Evolutionary conservation across 2,329 filamentous ascomycete genomes (phyloP).

Genomic region (Podosphaera fusca): DNA sequence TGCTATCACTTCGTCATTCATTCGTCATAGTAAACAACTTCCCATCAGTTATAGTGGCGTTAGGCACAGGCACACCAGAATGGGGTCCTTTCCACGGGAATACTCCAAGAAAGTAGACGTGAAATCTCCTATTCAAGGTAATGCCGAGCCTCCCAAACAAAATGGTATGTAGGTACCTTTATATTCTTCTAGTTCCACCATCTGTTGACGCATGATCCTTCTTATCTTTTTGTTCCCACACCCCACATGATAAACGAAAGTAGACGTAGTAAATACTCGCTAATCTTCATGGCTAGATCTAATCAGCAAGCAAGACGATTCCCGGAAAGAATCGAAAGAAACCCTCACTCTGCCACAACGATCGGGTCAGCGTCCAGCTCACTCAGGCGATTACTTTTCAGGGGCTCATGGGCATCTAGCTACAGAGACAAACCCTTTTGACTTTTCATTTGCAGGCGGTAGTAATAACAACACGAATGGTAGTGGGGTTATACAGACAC

Average conservation of each 20-base stretch:
- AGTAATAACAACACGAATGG: slow-evolving; percentile 21
- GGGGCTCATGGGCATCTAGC: slow-evolving; percentile 32
- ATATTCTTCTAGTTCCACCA: neutral
- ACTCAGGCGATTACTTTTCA: slow-evolving; percentile 48
- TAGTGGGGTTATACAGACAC: slow-evolving; percentile 38
- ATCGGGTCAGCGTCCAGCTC: slow-evolving; percentile 21
- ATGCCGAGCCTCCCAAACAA: slow-evolving; percentile 5
- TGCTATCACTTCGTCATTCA: neutral
- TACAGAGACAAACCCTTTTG: slow-evolving; percentile 87
- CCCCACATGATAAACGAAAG: neutral
- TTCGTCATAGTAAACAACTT: neutral
- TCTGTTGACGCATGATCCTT: neutral
- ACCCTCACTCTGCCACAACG: slow-evolving; percentile 50
- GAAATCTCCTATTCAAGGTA: slow-evolving; percentile 11
- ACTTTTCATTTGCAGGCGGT: slow-evolving; percentile 63
- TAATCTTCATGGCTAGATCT: slow-evolving; percentile 6
- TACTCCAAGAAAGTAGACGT: slow-evolving; percentile 8
- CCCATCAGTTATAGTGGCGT: neutral
- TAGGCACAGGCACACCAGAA: slow-evolving; percentile 6
- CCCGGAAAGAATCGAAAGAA: slow-evolving; percentile 34
- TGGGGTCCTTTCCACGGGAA: slow-evolving; percentile 11
- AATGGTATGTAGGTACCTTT: slow-evolving; percentile 7
- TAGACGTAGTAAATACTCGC: neutral
- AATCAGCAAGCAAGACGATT: slow-evolving; percentile 21
- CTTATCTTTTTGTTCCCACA: neutral